Conservation (phyloP, 352 stramenopile genomes). For the Phytophthora palmivora region DNA sequence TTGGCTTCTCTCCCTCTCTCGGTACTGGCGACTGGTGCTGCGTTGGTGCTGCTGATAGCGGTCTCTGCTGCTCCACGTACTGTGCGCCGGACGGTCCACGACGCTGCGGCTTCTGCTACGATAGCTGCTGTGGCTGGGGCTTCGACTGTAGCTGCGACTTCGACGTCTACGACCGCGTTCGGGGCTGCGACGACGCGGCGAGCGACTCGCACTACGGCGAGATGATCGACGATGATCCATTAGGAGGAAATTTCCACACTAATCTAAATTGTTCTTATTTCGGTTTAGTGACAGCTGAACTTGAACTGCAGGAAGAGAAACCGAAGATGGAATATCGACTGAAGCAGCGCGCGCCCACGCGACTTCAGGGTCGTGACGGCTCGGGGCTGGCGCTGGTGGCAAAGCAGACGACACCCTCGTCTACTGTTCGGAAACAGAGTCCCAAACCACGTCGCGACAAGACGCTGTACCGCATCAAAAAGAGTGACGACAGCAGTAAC, state of each 20-base stretch:
- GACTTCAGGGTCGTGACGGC: slow-evolving; percentile 10
- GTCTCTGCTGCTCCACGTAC: not conserved
- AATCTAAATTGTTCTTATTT: no score
- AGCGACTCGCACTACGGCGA: slow-evolving; percentile 41
- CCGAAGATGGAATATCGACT: slow-evolving; percentile 15
- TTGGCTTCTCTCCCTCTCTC: not conserved
- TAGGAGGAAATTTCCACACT: not conserved
- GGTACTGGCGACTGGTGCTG: slow-evolving; percentile 25
- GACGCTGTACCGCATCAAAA: slow-evolving; percentile 15
- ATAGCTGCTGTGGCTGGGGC: slow-evolving; percentile 5
- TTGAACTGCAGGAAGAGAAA: not conserved
- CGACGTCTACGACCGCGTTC: slow-evolving; percentile 18
- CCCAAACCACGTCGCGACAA: slow-evolving; percentile 12
- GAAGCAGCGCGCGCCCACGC: slow-evolving; percentile 14
- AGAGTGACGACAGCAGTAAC: not conserved
- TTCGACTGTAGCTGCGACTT: slow-evolving; percentile 29
- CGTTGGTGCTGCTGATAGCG: slow-evolving; percentile 10
- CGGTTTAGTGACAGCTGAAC: no score
- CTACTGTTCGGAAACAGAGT: slow-evolving; percentile 3
- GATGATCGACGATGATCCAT: slow-evolving; percentile 35
- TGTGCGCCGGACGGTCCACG: not conserved
- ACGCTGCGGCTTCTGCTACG: slow-evolving; percentile 31
- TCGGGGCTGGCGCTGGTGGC: not conserved
- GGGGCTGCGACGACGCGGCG: slow-evolving; percentile 25
- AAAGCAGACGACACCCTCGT: not conserved